Evolutionary conservation across 192 early-diverging fungal species (phyloP).

Genomic region (Backusella luteola): DNA sequence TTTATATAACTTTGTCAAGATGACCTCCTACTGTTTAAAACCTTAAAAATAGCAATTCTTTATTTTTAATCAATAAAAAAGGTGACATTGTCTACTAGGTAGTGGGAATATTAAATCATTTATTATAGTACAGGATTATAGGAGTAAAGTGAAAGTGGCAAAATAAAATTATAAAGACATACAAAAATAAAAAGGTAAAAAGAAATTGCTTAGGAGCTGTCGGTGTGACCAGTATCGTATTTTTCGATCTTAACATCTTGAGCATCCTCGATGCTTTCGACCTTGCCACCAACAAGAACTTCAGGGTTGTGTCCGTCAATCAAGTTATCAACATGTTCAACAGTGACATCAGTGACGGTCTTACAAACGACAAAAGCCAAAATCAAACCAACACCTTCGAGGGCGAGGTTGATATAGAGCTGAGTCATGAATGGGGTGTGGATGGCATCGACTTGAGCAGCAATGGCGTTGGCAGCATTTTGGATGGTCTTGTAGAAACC

Average conservation of each 20-base stretch:
- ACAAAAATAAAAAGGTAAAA: neutral
- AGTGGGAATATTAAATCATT: constrained; percentile 4
- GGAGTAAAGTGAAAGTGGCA: neutral
- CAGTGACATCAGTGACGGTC: constrained; percentile 31
- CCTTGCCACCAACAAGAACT: constrained; percentile 26
- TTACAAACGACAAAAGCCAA: constrained; percentile 27
- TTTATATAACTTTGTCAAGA: neutral
- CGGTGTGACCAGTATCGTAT: neutral
- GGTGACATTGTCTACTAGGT: neutral
- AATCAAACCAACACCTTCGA: constrained; percentile 30
- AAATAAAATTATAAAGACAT: constrained; percentile 4
- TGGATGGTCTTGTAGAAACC: constrained; percentile 94
- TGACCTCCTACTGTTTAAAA: neutral
- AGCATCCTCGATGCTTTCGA: constrained; percentile 22
- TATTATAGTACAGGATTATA: constrained; percentile 11
- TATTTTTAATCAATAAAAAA: neutral
- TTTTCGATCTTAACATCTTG: neutral
- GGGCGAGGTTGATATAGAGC: constrained; percentile 29
- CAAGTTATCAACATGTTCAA: constrained; percentile 32
- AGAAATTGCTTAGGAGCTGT: neutral
- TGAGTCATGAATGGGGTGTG: constrained; percentile 46
- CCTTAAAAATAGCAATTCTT: neutral
- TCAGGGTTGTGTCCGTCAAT: constrained; percentile 19
- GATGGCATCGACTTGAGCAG: constrained; percentile 68
- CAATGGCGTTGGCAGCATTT: constrained; percentile 69